Evolutionary conservation across 495 filamentous ascomycete species (phyloP).

Genomic region (Peziza echinospora): DNA sequence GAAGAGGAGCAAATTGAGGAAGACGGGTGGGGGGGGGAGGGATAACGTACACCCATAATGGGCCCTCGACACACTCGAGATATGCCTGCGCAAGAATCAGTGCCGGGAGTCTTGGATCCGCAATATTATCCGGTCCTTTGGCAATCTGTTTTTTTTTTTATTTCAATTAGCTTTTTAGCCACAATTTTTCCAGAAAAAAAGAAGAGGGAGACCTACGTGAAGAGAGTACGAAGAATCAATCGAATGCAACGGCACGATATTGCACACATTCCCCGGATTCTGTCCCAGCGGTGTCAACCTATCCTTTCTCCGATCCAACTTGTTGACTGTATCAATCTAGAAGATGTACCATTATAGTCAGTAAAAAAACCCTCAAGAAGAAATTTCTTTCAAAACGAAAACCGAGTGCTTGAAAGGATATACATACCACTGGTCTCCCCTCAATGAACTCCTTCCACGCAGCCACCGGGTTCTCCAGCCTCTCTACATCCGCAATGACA

Average conservation of each 20-base stretch:
- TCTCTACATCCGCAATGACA: conserved; percentile 61
- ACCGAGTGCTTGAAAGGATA: not conserved
- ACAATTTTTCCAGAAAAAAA: no score
- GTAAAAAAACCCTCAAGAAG: no score
- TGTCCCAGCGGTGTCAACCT: conserved; percentile 51
- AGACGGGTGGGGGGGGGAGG: not conserved
- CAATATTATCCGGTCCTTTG: conserved; percentile 49
- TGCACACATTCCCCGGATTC: conserved; percentile 47
- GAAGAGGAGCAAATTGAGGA: no score
- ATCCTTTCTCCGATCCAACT: conserved; percentile 35
- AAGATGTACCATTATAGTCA: no score
- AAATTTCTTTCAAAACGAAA: not conserved
- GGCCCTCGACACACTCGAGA: conserved; percentile 82
- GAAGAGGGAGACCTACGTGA: conserved; percentile 27
- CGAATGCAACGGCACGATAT: conserved; percentile 73
- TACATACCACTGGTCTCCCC: conserved; percentile 4
- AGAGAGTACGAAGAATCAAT: conserved; percentile 84
- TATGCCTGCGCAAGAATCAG: conserved; percentile 72
- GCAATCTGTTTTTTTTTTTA: no score
- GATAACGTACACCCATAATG: conserved; percentile 39
- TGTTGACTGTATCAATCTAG: no score
- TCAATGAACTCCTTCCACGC: conserved; percentile 47
- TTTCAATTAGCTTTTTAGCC: no score
- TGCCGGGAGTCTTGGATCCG: conserved; percentile 58
- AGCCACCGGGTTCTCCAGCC: conserved; percentile 55